Evolutionary conservation across 23 red algal species (phyloP).

Genomic region (Agarophyton chilense): DNA sequence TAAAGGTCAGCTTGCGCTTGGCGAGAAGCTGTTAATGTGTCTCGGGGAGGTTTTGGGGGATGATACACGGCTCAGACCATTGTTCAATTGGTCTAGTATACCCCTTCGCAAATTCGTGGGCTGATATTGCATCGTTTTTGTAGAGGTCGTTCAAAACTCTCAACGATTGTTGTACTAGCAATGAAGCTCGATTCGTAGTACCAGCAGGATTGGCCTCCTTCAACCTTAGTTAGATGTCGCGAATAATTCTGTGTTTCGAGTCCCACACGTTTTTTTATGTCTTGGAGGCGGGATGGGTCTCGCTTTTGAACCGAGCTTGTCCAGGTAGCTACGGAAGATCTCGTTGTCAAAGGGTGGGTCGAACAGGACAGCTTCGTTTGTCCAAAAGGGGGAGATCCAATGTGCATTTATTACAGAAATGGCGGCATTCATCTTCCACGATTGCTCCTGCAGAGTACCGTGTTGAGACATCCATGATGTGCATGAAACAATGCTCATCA

Average conservation of each 20-base stretch:
- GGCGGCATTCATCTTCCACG: no score
- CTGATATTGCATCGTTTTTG: constrained; percentile 27
- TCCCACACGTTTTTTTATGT: constrained; percentile 65
- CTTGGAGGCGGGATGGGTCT: constrained; percentile 34
- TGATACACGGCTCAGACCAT: background rate
- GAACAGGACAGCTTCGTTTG: constrained; percentile 20
- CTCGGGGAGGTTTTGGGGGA: background rate
- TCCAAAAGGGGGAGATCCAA: constrained; percentile 37
- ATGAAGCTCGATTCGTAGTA: no score
- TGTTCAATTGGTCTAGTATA: constrained; percentile 12
- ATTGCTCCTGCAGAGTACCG: no score
- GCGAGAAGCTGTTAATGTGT: background rate
- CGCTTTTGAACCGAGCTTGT: no score
- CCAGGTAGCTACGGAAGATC: no score
- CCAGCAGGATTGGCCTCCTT: background rate
- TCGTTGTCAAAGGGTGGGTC: no score
- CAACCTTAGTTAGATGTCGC: constrained; percentile 34
- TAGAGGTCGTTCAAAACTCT: constrained; percentile 34
- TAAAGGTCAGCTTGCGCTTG: constrained; percentile 38
- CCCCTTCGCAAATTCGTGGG: constrained; percentile 32
- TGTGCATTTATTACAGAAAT: background rate
- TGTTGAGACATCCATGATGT: background rate
- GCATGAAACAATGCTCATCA: background rate
- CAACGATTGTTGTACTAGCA: background rate
- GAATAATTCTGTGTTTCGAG: constrained; percentile 52